Percentiles rank a stretch among this genome's conserved stretches.
Evolutionary conservation across 2,329 filamentous ascomycete species (phyloP).

Genomic region (Monosporascus sp.): DNA sequence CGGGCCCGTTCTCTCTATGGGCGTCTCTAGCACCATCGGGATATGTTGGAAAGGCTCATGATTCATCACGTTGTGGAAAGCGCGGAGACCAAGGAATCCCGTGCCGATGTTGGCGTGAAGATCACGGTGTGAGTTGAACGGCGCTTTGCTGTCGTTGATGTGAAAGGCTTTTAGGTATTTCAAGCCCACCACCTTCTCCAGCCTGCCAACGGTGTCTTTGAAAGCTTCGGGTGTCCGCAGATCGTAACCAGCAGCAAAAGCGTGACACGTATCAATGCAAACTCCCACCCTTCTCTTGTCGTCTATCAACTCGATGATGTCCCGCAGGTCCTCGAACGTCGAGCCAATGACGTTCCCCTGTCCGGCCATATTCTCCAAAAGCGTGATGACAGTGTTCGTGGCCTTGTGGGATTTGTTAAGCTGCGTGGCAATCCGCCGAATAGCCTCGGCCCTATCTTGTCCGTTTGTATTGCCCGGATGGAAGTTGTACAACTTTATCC

Average conservation of each 20-base stretch:
- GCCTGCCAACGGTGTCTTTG: slow-evolving; percentile 65
- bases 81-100: slow-evolving; percentile 82
- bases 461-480: slow-evolving; percentile 83
- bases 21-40: slow-evolving; percentile 95
- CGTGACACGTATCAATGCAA: slow-evolving; percentile 94
- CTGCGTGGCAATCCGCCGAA: slow-evolving; percentile 72
- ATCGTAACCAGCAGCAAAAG: slow-evolving; percentile 92
- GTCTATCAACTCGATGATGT: slow-evolving; percentile 75
- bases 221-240: slow-evolving; percentile 72
- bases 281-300: slow-evolving; percentile 85
- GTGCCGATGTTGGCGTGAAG: slow-evolving; percentile 95
- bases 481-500: slow-evolving; percentile 95
- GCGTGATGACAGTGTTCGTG: slow-evolving; percentile 70
- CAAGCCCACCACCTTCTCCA: slow-evolving; percentile 72
- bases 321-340: slow-evolving; percentile 78
- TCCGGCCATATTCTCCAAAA: slow-evolving; percentile 95
- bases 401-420: slow-evolving; percentile 78
- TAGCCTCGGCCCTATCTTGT: slow-evolving; percentile 61
- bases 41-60: slow-evolving; percentile 68
- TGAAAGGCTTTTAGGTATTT: slow-evolving; percentile 82
- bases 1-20: slow-evolving; percentile 67
- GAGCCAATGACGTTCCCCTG: slow-evolving; percentile 82
- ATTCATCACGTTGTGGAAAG: slow-evolving; percentile 91
- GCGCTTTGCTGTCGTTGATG: slow-evolving; percentile 93
- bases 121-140: slow-evolving; percentile 75